Evolutionary conservation across 257 asterid genomes (phyloP).

Genomic region (Jacaranda copaia): DNA sequence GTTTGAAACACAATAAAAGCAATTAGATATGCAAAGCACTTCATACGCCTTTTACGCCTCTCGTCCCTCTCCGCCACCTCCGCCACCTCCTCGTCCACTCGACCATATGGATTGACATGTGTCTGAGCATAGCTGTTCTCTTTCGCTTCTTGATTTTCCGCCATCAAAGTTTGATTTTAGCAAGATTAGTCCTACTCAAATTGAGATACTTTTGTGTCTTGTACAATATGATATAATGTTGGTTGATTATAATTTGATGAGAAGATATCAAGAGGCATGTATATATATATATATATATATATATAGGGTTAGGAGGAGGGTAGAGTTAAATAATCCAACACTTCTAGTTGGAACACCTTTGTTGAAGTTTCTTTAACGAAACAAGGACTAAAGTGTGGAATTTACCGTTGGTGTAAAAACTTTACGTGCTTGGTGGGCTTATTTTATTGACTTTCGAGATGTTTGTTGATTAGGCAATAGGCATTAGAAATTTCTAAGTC

Average conservation of each 20-base stretch:
- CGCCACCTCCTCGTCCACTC: slow-evolving; percentile 37
- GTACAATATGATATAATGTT: not conserved
- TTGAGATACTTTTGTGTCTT: not conserved
- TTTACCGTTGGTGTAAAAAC: not conserved
- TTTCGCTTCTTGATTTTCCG: not conserved
- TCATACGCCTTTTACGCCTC: slow-evolving; percentile 35
- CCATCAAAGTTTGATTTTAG: not conserved
- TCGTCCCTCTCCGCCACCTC: slow-evolving; percentile 21
- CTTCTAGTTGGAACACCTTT: not conserved
- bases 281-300: slow-evolving; percentile 1
- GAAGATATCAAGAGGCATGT: not conserved
- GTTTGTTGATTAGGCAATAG: not conserved
- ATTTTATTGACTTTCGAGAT: not conserved
- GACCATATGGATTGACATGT: slow-evolving; percentile 28
- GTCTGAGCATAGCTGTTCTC: not conserved
- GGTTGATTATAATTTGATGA: not conserved
- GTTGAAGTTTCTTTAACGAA: not conserved
- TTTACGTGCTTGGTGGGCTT: not conserved
- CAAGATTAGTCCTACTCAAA: not conserved
- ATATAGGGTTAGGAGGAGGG: not conserved
- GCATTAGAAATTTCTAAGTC: not conserved
- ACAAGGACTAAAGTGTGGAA: not conserved
- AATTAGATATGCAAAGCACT: slow-evolving; percentile 30
- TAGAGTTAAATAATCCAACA: not conserved
- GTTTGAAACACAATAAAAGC: slow-evolving; percentile 37